These are phyloP conservation scores for Neofusicoccum laricinum DNA, from an alignment of 2,329 filamentous ascomycete species.

Conservation along the genomic window DNA sequence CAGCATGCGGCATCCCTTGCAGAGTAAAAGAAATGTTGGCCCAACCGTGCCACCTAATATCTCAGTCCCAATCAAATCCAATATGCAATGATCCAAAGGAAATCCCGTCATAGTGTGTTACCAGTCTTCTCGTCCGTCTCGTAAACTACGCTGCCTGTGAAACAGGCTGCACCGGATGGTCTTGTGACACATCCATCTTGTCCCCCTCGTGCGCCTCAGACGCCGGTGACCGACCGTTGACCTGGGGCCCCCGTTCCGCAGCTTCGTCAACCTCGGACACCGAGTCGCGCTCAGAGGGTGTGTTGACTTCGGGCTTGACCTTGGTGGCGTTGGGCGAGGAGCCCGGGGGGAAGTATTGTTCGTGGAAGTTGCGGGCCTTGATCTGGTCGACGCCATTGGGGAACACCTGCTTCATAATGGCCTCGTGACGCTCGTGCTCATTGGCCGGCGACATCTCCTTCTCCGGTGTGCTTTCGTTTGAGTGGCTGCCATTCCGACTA, in stretches of 20 bases:
- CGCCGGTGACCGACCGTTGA: neutral
- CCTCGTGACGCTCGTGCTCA: slow-evolving; percentile 30
- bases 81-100: neutral
- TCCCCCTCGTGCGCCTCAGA: neutral
- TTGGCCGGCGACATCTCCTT: slow-evolving; percentile 19
- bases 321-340: neutral
- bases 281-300: neutral
- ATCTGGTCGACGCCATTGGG: slow-evolving; percentile 32
- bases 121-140: neutral
- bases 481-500: neutral
- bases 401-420: slow-evolving; percentile 38
- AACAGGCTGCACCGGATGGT: neutral
- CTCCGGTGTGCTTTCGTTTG: slow-evolving; percentile 1
- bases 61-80: neutral
- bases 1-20: neutral
- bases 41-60: neutral
- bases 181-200: slow-evolving; percentile 6
- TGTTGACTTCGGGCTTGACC: slow-evolving; percentile 8
- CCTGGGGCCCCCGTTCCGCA: neutral
- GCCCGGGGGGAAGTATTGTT: slow-evolving; percentile 17
- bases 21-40: neutral
- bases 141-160: slow-evolving; percentile 1
- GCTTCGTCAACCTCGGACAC: slow-evolving; percentile 4
- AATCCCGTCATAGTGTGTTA: neutral
- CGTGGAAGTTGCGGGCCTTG: slow-evolving; percentile 10